These are phyloP conservation scores for Lactifluus subvellereus DNA, from an alignment of 768 basidiomycete species.

Conservation along the genomic window DNA sequence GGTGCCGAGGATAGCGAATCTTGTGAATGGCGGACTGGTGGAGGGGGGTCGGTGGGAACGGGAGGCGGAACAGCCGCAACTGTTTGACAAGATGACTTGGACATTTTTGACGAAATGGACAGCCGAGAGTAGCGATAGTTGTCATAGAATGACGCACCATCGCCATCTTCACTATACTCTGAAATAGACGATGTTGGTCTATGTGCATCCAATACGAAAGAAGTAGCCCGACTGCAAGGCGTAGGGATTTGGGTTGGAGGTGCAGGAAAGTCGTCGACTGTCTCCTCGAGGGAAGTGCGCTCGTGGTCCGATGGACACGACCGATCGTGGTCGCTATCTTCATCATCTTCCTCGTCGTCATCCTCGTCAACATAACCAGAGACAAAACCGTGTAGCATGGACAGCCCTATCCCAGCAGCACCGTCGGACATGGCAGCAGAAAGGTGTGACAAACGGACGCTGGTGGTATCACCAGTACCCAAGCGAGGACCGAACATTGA, in stretches of 20 bases:
- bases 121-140: conserved; percentile 68
- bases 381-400: conserved; percentile 50
- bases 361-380: conserved; percentile 33
- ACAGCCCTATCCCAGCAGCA: conserved; percentile 63
- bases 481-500: neutral
- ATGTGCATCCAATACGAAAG: neutral
- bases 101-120: conserved; percentile 44
- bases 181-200: conserved; percentile 15
- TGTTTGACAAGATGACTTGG: conserved; percentile 34
- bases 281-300: conserved; percentile 21
- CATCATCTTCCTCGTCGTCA: conserved; percentile 23
- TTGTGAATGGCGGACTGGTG: conserved; percentile 12
- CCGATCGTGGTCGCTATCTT: conserved; percentile 22
- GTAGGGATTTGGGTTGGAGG: conserved; percentile 21
- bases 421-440: conserved; percentile 48
- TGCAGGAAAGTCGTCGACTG: conserved; percentile 21
- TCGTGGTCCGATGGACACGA: neutral
- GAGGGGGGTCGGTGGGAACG: conserved; percentile 27
- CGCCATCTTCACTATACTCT: conserved; percentile 47
- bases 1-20: conserved; percentile 9
- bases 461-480: neutral
- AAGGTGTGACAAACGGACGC: conserved; percentile 25
- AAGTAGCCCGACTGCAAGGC: neutral
- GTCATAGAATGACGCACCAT: conserved; percentile 69
- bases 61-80: conserved; percentile 29